Percentiles rank a stretch among this genome's conserved stretches.
Conservation (phyloP, 202 grass and related monocot species). For the Brachypodium distachyon region DNA sequence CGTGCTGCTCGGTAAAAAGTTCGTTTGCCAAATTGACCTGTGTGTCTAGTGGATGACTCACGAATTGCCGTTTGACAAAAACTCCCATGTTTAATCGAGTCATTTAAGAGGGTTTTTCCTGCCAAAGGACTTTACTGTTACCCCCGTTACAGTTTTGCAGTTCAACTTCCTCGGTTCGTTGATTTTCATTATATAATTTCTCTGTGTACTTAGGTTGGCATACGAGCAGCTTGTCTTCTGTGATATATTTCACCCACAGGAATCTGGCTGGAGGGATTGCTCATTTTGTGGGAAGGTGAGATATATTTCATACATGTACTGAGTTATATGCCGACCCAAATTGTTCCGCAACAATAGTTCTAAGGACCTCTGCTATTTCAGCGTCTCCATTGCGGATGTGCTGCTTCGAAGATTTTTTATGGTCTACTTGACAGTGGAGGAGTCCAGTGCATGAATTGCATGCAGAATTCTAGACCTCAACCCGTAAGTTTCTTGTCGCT, state of each 20-base stretch:
- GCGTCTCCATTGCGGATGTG: constrained; percentile 89
- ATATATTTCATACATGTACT: background rate
- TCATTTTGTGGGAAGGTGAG: constrained; percentile 91
- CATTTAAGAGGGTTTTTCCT: background rate
- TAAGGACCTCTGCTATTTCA: constrained; percentile 24
- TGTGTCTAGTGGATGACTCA: background rate
- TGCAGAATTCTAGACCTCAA: constrained; percentile 52
- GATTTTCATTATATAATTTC: background rate
- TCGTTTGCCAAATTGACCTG: background rate
- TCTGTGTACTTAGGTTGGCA: constrained; percentile 50
- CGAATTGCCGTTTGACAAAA: background rate
- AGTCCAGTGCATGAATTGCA: constrained; percentile 76
- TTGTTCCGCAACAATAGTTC: background rate
- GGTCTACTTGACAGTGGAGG: constrained; percentile 93
- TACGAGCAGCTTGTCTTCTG: constrained; percentile 88
- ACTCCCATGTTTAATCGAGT: background rate
- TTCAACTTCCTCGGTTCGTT: background rate
- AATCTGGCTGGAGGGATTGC: constrained; percentile 98
- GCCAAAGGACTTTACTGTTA: background rate
- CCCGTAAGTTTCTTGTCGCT: constrained; percentile 58
- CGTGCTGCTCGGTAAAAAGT: background rate
- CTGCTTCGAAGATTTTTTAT: constrained; percentile 84
- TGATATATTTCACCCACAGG: constrained; percentile 94
- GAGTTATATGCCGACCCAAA: background rate
- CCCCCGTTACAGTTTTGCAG: background rate